Percentiles rank a stretch among this genome's conserved stretches.
Conservation (phyloP, 345 rosid species). For the Salix udensis region DNA sequence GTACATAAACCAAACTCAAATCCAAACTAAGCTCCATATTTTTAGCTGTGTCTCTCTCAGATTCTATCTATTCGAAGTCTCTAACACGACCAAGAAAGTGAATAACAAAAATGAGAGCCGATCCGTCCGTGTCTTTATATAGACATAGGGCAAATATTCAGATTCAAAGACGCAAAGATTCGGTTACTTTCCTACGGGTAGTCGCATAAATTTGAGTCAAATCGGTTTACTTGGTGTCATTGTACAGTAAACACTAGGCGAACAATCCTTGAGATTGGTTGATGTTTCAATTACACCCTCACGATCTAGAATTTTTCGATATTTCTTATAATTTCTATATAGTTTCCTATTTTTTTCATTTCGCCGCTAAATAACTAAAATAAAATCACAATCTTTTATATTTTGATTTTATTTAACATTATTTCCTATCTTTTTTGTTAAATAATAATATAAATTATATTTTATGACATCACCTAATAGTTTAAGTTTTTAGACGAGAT, state of each 20-base stretch:
- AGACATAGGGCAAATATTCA: constrained; percentile 4
- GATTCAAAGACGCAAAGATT: constrained; percentile 49
- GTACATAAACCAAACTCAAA: constrained; percentile 43
- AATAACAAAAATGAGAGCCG: background rate
- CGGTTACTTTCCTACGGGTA: constrained; percentile 24
- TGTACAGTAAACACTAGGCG: background rate
- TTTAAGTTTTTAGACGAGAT: no score
- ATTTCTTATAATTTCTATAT: no score
- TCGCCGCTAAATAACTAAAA: no score
- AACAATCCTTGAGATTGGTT: background rate
- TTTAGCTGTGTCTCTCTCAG: background rate
- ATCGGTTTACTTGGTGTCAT: constrained; percentile 19
- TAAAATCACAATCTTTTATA: no score
- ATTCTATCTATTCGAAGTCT: background rate
- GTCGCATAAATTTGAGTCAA: constrained; percentile 34
- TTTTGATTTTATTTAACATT: no score
- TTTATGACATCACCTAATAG: no score
- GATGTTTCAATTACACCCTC: background rate
- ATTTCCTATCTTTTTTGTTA: no score
- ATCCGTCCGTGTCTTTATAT: constrained; percentile 7
- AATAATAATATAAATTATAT: no score
- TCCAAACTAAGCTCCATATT: constrained; percentile 65
- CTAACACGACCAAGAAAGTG: constrained; percentile 26
- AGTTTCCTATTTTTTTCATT: no score
- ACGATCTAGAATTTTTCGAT: background rate